Percentiles rank a stretch among this genome's conserved stretches.
Conservation (phyloP, 495 filamentous ascomycete genomes). For the Podospora anserina region DNA sequence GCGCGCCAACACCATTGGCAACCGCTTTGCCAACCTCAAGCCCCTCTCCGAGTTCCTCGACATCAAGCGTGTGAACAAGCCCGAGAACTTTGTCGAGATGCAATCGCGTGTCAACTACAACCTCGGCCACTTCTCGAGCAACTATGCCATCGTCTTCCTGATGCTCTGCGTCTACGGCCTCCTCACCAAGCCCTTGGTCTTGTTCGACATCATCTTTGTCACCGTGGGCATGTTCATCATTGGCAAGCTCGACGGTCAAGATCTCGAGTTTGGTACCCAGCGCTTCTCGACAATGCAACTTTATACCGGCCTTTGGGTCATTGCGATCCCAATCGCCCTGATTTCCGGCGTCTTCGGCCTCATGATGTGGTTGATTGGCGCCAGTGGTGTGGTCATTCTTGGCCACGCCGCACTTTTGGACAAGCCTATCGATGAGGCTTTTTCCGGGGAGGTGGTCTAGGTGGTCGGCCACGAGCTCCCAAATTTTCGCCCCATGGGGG, state of each 20-base stretch:
- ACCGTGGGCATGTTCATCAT: slow-evolving; percentile 84
- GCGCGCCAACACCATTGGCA: slow-evolving; percentile 67
- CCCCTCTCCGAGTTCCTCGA: slow-evolving; percentile 94
- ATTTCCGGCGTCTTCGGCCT: slow-evolving; percentile 77
- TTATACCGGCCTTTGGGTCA: slow-evolving; percentile 79
- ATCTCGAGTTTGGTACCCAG: slow-evolving; percentile 79
- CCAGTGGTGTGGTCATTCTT: slow-evolving; percentile 82
- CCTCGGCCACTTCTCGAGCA: slow-evolving; percentile 93
- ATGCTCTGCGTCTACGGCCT: slow-evolving; percentile 96
- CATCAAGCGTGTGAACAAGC: slow-evolving; percentile 91
- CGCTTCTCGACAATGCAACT: slow-evolving; percentile 89
- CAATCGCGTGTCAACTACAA: slow-evolving; percentile 98
- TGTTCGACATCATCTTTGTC: slow-evolving; percentile 90
- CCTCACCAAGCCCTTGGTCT: slow-evolving; percentile 73
- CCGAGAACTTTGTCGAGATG: slow-evolving; percentile 81
- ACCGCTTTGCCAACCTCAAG: slow-evolving; percentile 87
- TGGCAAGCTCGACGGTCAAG: slow-evolving; percentile 77
- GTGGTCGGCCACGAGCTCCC: slow-evolving; percentile 99
- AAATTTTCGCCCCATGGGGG: slow-evolving; percentile 91
- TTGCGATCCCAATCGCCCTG: slow-evolving; percentile 79
- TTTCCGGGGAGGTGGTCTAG: slow-evolving; percentile 99
- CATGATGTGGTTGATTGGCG: slow-evolving; percentile 91
- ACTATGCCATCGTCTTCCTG: slow-evolving; percentile 88
- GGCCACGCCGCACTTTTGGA: slow-evolving; percentile 96
- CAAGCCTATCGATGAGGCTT: slow-evolving; percentile 99